Evolutionary conservation across 192 early-diverging fungal genomes (phyloP), one percentile per base, ranked within the genome.

Genomic region (Coemansia sp.): DNA sequence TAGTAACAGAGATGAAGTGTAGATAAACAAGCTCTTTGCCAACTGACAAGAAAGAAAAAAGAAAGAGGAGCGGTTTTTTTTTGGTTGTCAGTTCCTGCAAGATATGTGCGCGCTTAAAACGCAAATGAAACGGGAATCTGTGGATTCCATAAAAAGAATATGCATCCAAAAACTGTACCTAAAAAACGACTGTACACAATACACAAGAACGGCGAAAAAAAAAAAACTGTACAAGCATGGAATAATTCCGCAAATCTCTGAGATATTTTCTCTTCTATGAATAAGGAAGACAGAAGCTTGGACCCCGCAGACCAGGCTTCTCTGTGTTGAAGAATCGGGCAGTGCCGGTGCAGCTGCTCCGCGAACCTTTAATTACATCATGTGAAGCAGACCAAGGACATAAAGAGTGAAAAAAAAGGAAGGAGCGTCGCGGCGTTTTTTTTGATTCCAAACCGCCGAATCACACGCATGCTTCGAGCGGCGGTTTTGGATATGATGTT

Each of bases 1-100:
- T 33, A 61, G 39, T 17, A 38, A 61, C 51, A 64, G 36, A 18
- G 48, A 43, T 41, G 60, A 37, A 61, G 37, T 8, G 41, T 17
- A 63, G 32, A 33, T 8, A 52, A 64, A 34, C 28, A 34, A 34
- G 9, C 22, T 28, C 22, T 28, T 28, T 28, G 22, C 22, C 22
- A 28, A 28, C 22, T 28, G 22, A 28, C 22, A 28, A 28, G 45
- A 48, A 48, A 48, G 45, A 48, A 12, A 12, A 48, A 15, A 15
- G 17, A 48, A 48, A 15, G 8, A 48, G 4, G 45, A 41, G 39
- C 22, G 22, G 22, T 28, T 28, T 9, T 41, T 4, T 8, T 2
- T 15, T 28, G 28, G n/a, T 33, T 28, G 4, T 35, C n/a, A 22
- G 55, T 48, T 48, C 17, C 3, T 48, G 17, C 8, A 15, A 48